phyloP scores from a whole-genome alignment of 345 rosid genomes.

The Lenwebbia sp. region DNA sequence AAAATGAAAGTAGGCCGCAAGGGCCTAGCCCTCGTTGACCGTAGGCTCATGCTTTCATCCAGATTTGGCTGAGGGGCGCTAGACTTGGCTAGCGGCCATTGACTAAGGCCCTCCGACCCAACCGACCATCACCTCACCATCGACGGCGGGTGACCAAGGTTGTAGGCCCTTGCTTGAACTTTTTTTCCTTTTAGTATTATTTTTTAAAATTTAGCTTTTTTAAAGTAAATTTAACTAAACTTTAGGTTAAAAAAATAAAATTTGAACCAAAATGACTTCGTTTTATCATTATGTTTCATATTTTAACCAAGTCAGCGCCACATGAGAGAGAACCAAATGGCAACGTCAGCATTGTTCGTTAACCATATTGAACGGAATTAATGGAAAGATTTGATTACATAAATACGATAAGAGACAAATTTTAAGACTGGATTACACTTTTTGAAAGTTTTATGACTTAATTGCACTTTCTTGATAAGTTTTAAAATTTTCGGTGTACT shows the following conservation, averaged over 20 bases:
- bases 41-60: too few relatives aligned
- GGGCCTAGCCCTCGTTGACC: not conserved
- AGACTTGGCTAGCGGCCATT: not conserved
- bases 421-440: accelerated
- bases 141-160: too few relatives aligned
- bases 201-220: not conserved
- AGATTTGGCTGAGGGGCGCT: too few relatives aligned
- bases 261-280: not conserved
- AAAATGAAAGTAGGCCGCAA: not conserved
- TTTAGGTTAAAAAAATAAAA: not conserved
- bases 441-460: not conserved
- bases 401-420: not conserved
- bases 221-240: not conserved
- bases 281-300: not conserved
- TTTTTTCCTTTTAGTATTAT: too few relatives aligned
- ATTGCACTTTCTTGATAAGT: accelerated
- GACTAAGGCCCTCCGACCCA: not conserved
- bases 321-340: not conserved
- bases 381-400: not conserved
- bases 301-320: accelerated
- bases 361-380: accelerated
- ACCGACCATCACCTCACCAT: too few relatives aligned
- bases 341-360: accelerated
- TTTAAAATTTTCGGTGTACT: not conserved
- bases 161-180: too few relatives aligned